Evolutionary conservation across 768 basidiomycete species (phyloP).

Genomic region (Tricholoma terreum): DNA sequence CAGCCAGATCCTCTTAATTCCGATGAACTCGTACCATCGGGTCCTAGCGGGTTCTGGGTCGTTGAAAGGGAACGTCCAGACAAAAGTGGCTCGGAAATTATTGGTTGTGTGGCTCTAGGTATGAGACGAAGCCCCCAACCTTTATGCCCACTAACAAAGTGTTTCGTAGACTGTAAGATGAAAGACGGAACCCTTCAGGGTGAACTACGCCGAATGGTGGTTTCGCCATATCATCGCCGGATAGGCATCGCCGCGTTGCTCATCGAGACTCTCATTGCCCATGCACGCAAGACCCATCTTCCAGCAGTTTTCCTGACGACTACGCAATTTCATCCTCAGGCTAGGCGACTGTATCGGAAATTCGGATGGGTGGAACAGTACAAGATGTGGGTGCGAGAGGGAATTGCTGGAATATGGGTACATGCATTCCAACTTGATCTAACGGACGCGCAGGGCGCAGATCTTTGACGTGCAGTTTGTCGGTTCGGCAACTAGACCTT

Average conservation of each 20-base stretch:
- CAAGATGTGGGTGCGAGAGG: not conserved
- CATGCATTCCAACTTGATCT: constrained; percentile 2
- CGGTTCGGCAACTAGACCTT: no score
- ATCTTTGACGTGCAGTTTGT: no score
- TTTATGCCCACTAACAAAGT: not conserved
- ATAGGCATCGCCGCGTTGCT: constrained; percentile 9
- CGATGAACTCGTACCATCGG: constrained; percentile 1
- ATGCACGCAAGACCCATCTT: constrained; percentile 2
- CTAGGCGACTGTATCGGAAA: constrained; percentile 7
- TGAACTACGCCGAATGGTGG: constrained; percentile 10
- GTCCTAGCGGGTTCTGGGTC: constrained; percentile 22
- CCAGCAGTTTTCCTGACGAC: constrained; percentile 1
- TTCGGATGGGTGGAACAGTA: constrained; percentile 17
- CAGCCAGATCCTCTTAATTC: not conserved
- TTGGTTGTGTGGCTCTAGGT: constrained; percentile 22
- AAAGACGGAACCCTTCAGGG: constrained; percentile 1
- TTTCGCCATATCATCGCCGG: constrained; percentile 13
- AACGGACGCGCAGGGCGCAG: not conserved
- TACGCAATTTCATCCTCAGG: constrained; percentile 2
- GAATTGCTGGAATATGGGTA: not conserved
- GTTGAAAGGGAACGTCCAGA: constrained; percentile 15
- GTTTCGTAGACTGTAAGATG: constrained; percentile 3
- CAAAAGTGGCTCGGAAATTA: constrained; percentile 8
- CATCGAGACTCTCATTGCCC: constrained; percentile 3
- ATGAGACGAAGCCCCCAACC: not conserved